These are phyloP conservation scores for Oryza glumipatula DNA, from an alignment of 176 grass and related monocot species.

Conservation along the genomic window DNA sequence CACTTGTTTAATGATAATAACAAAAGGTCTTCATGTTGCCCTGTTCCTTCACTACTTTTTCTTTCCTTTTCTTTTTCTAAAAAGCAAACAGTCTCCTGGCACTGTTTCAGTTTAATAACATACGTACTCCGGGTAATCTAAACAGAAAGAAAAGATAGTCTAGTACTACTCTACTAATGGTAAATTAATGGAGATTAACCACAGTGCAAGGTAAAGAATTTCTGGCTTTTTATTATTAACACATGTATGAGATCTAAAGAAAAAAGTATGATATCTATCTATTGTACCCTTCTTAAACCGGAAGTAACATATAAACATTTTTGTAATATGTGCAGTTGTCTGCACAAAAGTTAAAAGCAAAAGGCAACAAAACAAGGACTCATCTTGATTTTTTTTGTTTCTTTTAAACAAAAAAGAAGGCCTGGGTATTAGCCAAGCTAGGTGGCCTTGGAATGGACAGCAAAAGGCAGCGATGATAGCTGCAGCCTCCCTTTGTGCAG, in stretches of 20 bases:
- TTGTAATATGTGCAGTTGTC: neutral
- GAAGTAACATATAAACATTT: neutral
- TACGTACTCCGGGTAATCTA: neutral
- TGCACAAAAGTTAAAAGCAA: neutral
- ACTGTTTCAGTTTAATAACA: neutral
- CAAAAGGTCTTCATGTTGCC: neutral
- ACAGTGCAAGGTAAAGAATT: neutral
- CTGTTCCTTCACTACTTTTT: neutral
- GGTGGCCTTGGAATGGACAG: neutral
- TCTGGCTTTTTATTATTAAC: neutral
- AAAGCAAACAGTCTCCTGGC: too few relatives aligned
- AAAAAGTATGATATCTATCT: too few relatives aligned
- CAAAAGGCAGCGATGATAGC: conserved; percentile 11
- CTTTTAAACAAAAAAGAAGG: neutral
- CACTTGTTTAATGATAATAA: neutral
- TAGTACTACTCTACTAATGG: neutral
- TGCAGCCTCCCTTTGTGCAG: conserved; percentile 9
- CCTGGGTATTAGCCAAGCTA: neutral
- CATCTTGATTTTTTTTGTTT: too few relatives aligned
- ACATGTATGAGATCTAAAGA: neutral
- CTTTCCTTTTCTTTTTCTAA: neutral
- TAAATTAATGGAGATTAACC: neutral
- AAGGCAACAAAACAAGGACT: neutral
- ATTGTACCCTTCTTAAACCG: neutral
- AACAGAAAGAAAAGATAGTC: neutral